A percentile compares a stretch with the other conserved stretches of the same genome.
Evolutionary conservation across 306 rosid species (phyloP).

Genomic region (Trifolium dubium): DNA sequence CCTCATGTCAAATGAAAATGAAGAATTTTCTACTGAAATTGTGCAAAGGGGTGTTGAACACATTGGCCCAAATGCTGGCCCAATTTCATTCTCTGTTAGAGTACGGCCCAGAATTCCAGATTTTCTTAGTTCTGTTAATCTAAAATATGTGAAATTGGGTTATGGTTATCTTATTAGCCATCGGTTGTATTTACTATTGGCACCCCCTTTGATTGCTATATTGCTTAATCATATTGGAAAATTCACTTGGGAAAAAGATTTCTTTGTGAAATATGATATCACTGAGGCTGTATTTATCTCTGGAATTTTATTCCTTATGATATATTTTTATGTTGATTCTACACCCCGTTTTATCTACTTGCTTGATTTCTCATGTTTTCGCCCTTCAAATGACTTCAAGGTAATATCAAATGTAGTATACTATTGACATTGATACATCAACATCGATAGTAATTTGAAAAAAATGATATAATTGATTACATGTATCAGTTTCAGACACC

Average conservation of each 20-base stretch:
- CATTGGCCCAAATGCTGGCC: constrained; percentile 42
- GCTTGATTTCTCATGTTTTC: constrained; percentile 73
- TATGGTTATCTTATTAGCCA: constrained; percentile 52
- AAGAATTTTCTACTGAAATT: constrained; percentile 54
- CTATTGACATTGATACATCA: too few relatives aligned
- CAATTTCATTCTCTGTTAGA: constrained; percentile 50
- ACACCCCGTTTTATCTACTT: constrained; percentile 59
- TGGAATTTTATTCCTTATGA: constrained; percentile 30
- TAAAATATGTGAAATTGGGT: constrained; percentile 58
- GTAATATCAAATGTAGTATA: constrained; percentile 31
- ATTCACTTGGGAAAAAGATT: constrained; percentile 29
- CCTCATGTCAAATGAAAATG: constrained; percentile 50
- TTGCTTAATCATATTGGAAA: constrained; percentile 36
- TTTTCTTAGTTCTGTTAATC: constrained; percentile 55
- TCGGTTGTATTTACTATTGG: constrained; percentile 41
- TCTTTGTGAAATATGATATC: constrained; percentile 33
- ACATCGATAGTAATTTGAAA: too few relatives aligned
- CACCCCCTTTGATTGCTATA: constrained; percentile 43
- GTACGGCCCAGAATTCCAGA: constrained; percentile 53
- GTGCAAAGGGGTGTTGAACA: constrained; percentile 39
- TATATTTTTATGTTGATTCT: constrained; percentile 39
- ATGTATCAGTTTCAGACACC: too few relatives aligned
- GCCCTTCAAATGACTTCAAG: constrained; percentile 68
- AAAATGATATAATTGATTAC: background rate
- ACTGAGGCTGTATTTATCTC: constrained; percentile 41